Base-by-base conservation (phyloP, 768 basidiomycete species). In the Filobasidium floriforme region DNA sequence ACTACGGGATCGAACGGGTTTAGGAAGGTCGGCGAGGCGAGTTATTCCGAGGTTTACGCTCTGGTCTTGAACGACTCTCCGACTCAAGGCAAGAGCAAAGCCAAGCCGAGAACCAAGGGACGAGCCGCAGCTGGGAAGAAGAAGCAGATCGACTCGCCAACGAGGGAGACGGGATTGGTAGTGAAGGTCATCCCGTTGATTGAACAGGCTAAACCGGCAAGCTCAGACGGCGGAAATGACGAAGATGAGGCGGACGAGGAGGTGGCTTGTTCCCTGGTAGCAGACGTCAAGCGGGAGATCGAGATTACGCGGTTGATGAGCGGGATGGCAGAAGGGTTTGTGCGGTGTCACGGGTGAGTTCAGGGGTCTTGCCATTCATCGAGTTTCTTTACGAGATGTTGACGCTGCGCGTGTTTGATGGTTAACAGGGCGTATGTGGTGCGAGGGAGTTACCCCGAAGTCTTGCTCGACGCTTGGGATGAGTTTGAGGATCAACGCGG, bases 11-110 rank as follows among this genome's bases (percentile, higher is more conserved):
- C 15, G 46, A 65, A 65, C 44, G 28, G 18, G 7, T 91, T 92
- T 78, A 82, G 80, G 70, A 99, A 99, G 79, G 87, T 97, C 55
- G 94, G 94, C 49, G 96, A 99, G 80, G 96, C 96, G 7, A 90
- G 89, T 59, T 99, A 89, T 78, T 94, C 91, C 0, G 96, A 99
- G 75, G 96, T 99, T 32, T 99, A 90, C 77, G 88, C 88, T 40
- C 6, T 64, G 41, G 51, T 57, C 63, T 18, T 19, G 26, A 40
- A 24, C 26, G 22, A 41, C 62, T 9, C n/a, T 61, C 49, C 3
- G 12, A 26, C 19, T 37, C 32, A 37, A 37, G 12, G 46, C 22
- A 15, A 22, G 22, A 49, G 46, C 15, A 49, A 49, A 12, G 46
- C 12, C 18, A 15, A 18, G 6, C 5, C 26, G 41, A 43, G 24